These are phyloP conservation scores for Aspergillus quadrilineatus DNA, from an alignment of 2,329 filamentous ascomycete genomes.

Conservation along the genomic window DNA sequence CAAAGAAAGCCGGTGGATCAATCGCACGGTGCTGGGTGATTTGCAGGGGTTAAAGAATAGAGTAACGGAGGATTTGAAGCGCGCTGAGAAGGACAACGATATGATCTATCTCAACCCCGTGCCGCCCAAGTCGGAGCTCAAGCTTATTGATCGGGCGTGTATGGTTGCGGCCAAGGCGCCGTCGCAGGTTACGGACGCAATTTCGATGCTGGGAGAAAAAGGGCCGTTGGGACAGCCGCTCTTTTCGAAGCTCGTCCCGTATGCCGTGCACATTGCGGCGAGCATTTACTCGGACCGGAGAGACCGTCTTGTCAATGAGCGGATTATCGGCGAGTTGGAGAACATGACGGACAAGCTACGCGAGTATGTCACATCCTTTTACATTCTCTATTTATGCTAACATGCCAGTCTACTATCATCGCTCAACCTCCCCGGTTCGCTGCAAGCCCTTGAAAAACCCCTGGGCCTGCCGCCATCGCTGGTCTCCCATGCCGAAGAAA, in stretches of 20 bases:
- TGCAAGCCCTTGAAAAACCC: constrained; percentile 93
- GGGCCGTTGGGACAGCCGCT: constrained; percentile 79
- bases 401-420: constrained; percentile 62
- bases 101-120: constrained; percentile 86
- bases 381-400: constrained; percentile 15
- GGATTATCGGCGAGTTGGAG: constrained; percentile 81
- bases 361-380: constrained; percentile 47
- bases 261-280: constrained; percentile 90
- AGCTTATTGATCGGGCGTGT: constrained; percentile 77
- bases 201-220: constrained; percentile 75
- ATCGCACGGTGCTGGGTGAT: constrained; percentile 76
- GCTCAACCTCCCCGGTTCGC: constrained; percentile 82
- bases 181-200: constrained; percentile 76
- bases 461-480: constrained; percentile 82
- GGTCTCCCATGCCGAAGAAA: constrained; percentile 87
- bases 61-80: constrained; percentile 82
- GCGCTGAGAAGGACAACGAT: constrained; percentile 95
- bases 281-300: constrained; percentile 92
- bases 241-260: constrained; percentile 89
- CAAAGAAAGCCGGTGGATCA: constrained; percentile 79
- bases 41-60: constrained; percentile 78
- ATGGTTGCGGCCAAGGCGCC: constrained; percentile 83
- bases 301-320: constrained; percentile 85
- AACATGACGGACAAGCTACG: constrained; percentile 76
- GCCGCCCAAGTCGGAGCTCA: constrained; percentile 83